These are phyloP conservation scores for Xylaria sp. DNA, from an alignment of 2,329 filamentous ascomycete genomes.

Conservation along the genomic window DNA sequence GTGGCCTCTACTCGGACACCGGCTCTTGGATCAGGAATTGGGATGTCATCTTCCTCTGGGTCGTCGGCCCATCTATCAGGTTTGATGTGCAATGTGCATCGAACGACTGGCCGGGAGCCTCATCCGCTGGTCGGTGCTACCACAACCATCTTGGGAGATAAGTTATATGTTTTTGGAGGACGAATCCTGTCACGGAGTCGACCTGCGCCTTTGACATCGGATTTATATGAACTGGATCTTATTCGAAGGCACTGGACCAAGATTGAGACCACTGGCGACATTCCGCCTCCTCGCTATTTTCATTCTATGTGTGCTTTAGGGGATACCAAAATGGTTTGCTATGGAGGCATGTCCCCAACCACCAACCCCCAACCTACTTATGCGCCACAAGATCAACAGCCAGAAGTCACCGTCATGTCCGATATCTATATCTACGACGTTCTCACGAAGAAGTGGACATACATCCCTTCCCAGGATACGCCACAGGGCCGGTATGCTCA, in stretches of 20 bases:
- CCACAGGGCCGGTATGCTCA: conserved; percentile 97
- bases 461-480: conserved; percentile 80
- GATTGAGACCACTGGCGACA: conserved; percentile 82
- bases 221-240: conserved; percentile 93
- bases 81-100: conserved; percentile 76
- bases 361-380: conserved; percentile 59
- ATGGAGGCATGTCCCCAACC: conserved; percentile 95
- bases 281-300: conserved; percentile 93
- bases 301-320: conserved; percentile 95
- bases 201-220: conserved; percentile 82
- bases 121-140: conserved; percentile 93
- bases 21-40: conserved; percentile 52
- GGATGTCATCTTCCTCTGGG: conserved; percentile 58
- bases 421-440: conserved; percentile 97
- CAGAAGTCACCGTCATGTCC: conserved; percentile 96
- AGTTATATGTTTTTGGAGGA: conserved; percentile 96
- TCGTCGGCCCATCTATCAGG: conserved; percentile 71
- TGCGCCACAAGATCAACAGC: conserved; percentile 70
- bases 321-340: conserved; percentile 96
- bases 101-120: conserved; percentile 91
- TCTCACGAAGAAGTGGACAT: conserved; percentile 83
- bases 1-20: conserved; percentile 54
- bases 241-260: conserved; percentile 94
- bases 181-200: conserved; percentile 85
- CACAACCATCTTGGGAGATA: conserved; percentile 93